Evolutionary conservation across 75 land plant genomes (phyloP), one percentile per base, ranked within the genome.

Genomic region (Pseudotsuga menziesii): DNA sequence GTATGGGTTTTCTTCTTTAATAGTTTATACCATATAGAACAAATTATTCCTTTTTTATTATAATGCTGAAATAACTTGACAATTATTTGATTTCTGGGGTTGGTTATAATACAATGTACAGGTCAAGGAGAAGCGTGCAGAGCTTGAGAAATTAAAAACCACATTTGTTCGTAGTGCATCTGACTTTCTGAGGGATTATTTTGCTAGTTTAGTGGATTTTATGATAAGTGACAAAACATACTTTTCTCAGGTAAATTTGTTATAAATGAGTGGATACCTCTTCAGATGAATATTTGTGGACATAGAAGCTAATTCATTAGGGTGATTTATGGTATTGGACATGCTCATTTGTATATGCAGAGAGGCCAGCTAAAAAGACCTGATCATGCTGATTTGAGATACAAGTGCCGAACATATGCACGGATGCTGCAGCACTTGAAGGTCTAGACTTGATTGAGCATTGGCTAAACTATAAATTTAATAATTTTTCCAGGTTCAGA

Each of bases 351-450:
- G 27, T 74, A 22, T 55, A 36, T 81, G 57, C 89, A 97, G 98
- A 86, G 87, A 73, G 99, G 98, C 69, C 95, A 94, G 78, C 79
- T 97, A 75, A 97, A 97, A 82, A 91, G 98, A 77, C 99, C 99
- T 64, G 99, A 97, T 82, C 99, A 97, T 89, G 98, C 99, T 60
- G 99, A 94, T 78, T 81, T 97, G 69, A 82, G 98, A 57, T 94
- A 89, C 78, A 94, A 92, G 77, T 97, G 98, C 87, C 88, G 99
- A 86, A 97, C 95, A 61, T 97, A 97, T 84, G 99, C 99, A 75
- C 86, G 98, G 9, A 89, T 97, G 88, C 77, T 97, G 76, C 99
- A 92, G 77, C 99, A 97, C 69, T 78, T 97, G 75, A 97, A 97
- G 98, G 99, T 94, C 36, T 39, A 66, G 35, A 56, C 13, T 60